phyloP scores from a whole-genome alignment of 495 filamentous ascomycete species.

The Penicillium taxi region DNA sequence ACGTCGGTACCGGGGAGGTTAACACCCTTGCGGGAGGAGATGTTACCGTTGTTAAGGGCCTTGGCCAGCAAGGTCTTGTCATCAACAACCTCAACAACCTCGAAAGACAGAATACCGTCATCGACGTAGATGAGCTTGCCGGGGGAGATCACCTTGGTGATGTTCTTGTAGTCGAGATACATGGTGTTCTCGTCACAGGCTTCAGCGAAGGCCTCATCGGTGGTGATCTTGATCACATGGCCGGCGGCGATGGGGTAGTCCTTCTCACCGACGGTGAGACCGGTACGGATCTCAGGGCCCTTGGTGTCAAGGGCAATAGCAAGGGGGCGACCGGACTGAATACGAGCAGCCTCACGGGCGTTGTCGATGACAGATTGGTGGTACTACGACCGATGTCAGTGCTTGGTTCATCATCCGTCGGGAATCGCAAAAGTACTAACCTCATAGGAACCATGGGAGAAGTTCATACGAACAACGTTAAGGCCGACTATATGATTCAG shows the following conservation, averaged over 20 bases:
- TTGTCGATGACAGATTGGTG: constrained; percentile 96
- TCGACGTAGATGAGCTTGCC: constrained; percentile 98
- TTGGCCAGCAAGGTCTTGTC: constrained; percentile 76
- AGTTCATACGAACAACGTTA: constrained; percentile 99
- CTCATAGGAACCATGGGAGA: constrained; percentile 94
- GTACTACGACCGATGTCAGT: constrained; percentile 43
- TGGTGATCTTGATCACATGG: constrained; percentile 84
- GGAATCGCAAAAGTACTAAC: constrained; percentile 30
- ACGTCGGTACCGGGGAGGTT: constrained; percentile 98
- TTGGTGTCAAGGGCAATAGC: constrained; percentile 98
- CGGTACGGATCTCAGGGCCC: constrained; percentile 96
- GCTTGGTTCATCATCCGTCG: neutral
- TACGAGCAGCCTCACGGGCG: constrained; percentile 72
- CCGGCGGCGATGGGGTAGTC: constrained; percentile 84
- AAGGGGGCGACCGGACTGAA: constrained; percentile 70
- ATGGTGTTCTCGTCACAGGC: constrained; percentile 82
- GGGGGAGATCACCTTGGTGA: constrained; percentile 91
- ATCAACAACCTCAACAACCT: constrained; percentile 80
- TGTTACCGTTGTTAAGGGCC: constrained; percentile 94
- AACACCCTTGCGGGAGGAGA: constrained; percentile 96
- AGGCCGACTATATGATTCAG: constrained; percentile 56
- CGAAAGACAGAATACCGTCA: constrained; percentile 92
- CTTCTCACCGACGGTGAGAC: constrained; percentile 75
- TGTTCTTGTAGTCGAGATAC: constrained; percentile 99
- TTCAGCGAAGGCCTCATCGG: constrained; percentile 88